Evolutionary conservation across 1,284 basidiomycete species (phyloP), one percentile per base, ranked within the genome.

Genomic region (Austropuccinia psidii): DNA sequence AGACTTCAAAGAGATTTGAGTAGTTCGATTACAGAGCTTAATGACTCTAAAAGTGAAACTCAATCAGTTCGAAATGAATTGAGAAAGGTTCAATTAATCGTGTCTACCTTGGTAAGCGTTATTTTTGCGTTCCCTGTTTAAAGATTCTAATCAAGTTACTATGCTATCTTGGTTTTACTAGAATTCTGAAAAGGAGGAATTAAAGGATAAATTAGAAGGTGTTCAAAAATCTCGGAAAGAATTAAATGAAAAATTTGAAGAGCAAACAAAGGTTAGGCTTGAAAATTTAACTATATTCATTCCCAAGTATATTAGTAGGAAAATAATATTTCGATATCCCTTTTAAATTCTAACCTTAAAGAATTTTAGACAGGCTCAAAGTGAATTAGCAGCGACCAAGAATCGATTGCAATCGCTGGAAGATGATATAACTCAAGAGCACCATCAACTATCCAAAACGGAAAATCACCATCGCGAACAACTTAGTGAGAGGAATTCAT

Each of bases 381-480:
- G 82, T 83, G 50, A 80, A 73, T 76, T 80, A 27, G 84, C 87
- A 1, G 90, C 93, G 78, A 81, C 83, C 0, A 87, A 86, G 73
- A 81, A 85, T 6, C 86, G 86, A 60, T 83, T 89, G 1, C 84
- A 86, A 31, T 89, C 92, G 62, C 83, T 97, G 54, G 93, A 97
- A 82, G 85, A 86, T 76, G 85, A 92, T 75, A 81, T 95, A 74
- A 86, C 87, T 58, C 91, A 91, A 80, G 93, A 92, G 75, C 91
- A 95, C 79, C 85, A 90, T 52, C 85, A 87, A 52, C 81, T 90
- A 74, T 80, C 89, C 74, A 82, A 84, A 47, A 86, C 87, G 1
- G 91, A 96, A 80, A 86, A 84, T 67, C 88, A 93, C 80, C 91
- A 90, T 77, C 85, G 92, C 39, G 89, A 93, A 80, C 93, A 96